These are phyloP conservation scores for Saprolegnia diclina DNA, from an alignment of 352 stramenopile genomes.

Conservation along the genomic window DNA sequence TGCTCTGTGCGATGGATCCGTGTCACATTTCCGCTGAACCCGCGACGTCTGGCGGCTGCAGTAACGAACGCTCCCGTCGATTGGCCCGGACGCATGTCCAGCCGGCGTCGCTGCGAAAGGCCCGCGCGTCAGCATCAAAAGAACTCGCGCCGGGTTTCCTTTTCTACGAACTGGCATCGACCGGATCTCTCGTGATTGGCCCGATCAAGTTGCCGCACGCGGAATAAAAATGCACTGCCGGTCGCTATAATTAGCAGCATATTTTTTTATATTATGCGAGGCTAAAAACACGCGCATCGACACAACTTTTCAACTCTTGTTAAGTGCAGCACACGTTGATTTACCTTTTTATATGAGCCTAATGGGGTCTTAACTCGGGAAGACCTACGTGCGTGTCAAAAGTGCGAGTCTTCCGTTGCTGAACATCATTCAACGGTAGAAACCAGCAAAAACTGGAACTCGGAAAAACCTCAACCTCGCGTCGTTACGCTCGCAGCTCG, in stretches of 20 bases:
- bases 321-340: too few species aligned
- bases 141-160: background rate
- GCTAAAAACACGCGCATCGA: background rate
- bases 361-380: too few species aligned
- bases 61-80: too few species aligned
- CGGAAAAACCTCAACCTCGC: background rate
- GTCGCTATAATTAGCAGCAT: background rate
- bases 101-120: background rate
- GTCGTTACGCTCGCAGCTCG: background rate
- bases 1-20: background rate
- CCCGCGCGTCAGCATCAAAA: background rate
- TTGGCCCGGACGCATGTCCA: background rate
- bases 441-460: conserved; percentile 1
- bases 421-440: conserved; percentile 1
- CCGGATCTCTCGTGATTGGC: background rate
- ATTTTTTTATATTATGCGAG: background rate
- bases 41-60: too few species aligned
- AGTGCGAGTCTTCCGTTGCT: background rate
- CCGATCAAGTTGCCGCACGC: too few species aligned
- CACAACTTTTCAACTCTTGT: too few species aligned
- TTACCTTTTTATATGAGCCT: too few species aligned
- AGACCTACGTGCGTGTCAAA: background rate
- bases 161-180: background rate
- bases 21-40: background rate
- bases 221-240: background rate